Evolutionary conservation across 2,329 filamentous ascomycete species (phyloP), one percentile per base, ranked within the genome.

Genomic region (Neopestalotiopsis sp.): DNA sequence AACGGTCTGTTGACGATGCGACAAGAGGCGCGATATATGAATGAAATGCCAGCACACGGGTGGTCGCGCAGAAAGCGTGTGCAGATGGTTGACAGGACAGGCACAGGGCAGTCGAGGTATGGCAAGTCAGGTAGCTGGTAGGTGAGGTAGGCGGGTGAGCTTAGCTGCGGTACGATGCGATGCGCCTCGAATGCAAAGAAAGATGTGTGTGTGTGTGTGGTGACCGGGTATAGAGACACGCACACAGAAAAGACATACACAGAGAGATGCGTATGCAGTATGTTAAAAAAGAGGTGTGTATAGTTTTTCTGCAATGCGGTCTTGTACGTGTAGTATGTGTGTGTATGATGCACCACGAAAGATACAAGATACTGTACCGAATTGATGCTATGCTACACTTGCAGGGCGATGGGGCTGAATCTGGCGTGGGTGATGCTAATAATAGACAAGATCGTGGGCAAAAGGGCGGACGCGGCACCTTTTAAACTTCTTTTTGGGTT

Each of bases 401-500:
- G 78, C 78, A 79, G 76, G 77, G 75, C 76, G 75, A 81, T 83
- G 83, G 83, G 83, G 84, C 82, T 84, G 83, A 82, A 84, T 82
- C 82, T 83, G 81, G 81, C 79, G 81, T 82, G 79, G 80, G 79
- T 81, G 82, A 76, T 85, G 81, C 84, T 85, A 85, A 85, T 84
- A 83, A 84, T 85, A 85, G 84, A 82, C 72, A 75, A 75, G 79
- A 81, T 83, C 79, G 80, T 83, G 82, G 65, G 61, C 45, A 52
- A 49, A 40, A 62, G 59, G 59, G 59, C 59, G 59, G 59, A 64
- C 61, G 45, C 45, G 81, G 82, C 79, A 80, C 76, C 70, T 75
- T 70, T 74, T 72, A 68, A 61, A 70, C 71, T 72, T 72, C 72
- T 72, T 62, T 34, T 59, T 34, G 59, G 59, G 45, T 52, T 24